These are phyloP conservation scores for Umbilicaria muhlenbergii DNA, from an alignment of 495 filamentous ascomycete species.

Conservation along the genomic window DNA sequence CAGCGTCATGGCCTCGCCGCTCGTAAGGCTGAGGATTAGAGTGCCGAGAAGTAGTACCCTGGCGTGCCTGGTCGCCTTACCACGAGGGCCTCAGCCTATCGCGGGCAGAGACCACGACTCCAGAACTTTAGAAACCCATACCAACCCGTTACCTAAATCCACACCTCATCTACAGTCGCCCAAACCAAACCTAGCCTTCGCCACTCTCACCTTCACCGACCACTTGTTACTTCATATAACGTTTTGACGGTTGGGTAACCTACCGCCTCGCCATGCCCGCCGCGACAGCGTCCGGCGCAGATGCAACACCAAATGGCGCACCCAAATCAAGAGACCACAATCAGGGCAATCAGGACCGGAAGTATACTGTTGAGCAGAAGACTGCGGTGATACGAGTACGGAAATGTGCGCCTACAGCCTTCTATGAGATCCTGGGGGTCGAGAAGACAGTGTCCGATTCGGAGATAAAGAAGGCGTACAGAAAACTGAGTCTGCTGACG, in stretches of 20 bases:
- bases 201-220: constrained; percentile 7
- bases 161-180: no score
- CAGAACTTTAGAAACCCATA: not conserved
- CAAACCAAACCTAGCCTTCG: no score
- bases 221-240: constrained; percentile 3
- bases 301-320: constrained; percentile 40
- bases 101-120: constrained; percentile 6
- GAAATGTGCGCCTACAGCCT: constrained; percentile 67
- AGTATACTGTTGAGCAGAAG: constrained; percentile 81
- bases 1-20: constrained; percentile 10
- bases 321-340: constrained; percentile 73
- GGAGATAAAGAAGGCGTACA: constrained; percentile 95
- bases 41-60: no score
- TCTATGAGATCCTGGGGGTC: constrained; percentile 82
- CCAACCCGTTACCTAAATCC: no score
- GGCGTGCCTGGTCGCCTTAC: not conserved
- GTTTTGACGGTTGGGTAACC: not conserved
- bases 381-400: constrained; percentile 76
- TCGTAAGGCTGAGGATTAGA: not conserved
- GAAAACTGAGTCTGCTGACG: constrained; percentile 80
- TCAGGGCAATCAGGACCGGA: constrained; percentile 82
- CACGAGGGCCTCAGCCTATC: constrained; percentile 4
- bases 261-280: constrained; percentile 46
- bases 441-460: constrained; percentile 57
- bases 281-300: constrained; percentile 58